Evolutionary conservation across 2,329 filamentous ascomycete species (phyloP).

Genomic region (Colletotrichum sp.): DNA sequence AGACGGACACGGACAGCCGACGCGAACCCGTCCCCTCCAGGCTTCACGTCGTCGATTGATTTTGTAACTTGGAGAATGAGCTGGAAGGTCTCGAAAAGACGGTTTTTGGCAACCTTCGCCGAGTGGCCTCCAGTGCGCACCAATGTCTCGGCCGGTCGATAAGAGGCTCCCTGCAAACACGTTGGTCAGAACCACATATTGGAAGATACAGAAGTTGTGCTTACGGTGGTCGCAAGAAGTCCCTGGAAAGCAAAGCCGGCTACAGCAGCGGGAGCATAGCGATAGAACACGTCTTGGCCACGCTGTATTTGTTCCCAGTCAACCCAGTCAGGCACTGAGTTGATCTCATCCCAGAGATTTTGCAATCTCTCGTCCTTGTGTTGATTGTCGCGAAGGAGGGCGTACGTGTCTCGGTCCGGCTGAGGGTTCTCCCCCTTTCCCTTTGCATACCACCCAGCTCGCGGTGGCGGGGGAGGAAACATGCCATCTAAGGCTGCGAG

Average conservation of each 20-base stretch:
- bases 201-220: slow-evolving; percentile 51
- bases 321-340: slow-evolving; percentile 65
- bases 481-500: background rate
- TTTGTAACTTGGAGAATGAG: slow-evolving; percentile 59
- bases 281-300: slow-evolving; percentile 66
- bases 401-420: background rate
- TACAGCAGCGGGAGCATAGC: slow-evolving; percentile 64
- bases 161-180: background rate
- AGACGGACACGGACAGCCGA: slow-evolving; percentile 69
- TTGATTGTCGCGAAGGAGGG: slow-evolving; percentile 35
- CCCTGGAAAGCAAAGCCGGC: slow-evolving; percentile 46
- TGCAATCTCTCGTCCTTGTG: slow-evolving; percentile 47
- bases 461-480: background rate
- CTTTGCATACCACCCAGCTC: background rate
- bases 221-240: slow-evolving; percentile 51
- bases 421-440: background rate
- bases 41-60: slow-evolving; percentile 60
- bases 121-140: slow-evolving; percentile 67
- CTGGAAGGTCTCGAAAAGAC: slow-evolving; percentile 50
- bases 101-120: slow-evolving; percentile 59
- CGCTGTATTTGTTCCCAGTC: slow-evolving; percentile 67
- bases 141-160: slow-evolving; percentile 62
- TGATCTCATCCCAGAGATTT: slow-evolving; percentile 60
- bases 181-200: background rate
- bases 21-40: slow-evolving; percentile 63